Percentiles rank a stretch among this genome's conserved stretches.
These are phyloP conservation scores for Quercus glauca DNA, from an alignment of 306 rosid genomes.

Conservation along the genomic window DNA sequence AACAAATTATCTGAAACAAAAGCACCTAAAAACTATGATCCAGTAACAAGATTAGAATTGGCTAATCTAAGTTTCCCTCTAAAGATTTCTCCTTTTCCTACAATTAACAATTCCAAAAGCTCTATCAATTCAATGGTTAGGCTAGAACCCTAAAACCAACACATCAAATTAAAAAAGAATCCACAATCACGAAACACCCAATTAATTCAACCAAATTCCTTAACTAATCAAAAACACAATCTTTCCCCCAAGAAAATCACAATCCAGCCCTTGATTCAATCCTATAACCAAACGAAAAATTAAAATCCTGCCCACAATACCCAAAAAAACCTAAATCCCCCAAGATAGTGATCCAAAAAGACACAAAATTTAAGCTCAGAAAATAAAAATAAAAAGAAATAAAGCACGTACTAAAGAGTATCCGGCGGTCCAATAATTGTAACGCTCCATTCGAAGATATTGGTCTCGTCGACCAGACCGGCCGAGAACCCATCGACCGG, in stretches of 20 bases:
- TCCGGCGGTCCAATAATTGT: slow-evolving; percentile 98
- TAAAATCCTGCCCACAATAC: background rate
- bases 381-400: background rate
- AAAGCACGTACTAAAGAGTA: slow-evolving; percentile 76
- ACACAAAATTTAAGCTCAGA: background rate
- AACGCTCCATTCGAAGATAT: slow-evolving; percentile 98
- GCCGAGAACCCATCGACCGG: slow-evolving; percentile 98
- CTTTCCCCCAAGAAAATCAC: background rate
- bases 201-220: slow-evolving; percentile 8
- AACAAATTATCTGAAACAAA: background rate
- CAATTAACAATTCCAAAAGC: background rate
- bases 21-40: background rate
- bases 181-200: slow-evolving; percentile 5
- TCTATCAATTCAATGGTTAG: background rate
- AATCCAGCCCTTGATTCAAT: slow-evolving; percentile 22
- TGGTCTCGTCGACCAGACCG: slow-evolving; percentile 84
- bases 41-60: background rate
- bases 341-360: slow-evolving; percentile 11
- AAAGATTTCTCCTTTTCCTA: background rate
- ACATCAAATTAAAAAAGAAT: background rate
- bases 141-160: slow-evolving; percentile 1
- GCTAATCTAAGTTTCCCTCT: background rate
- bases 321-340: slow-evolving; percentile 2
- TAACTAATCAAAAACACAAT: slow-evolving; percentile 1
- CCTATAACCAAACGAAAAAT: slow-evolving; percentile 2